A percentile compares a stretch with the other conserved stretches of the same genome.
Conservation (phyloP, 2,329 filamentous ascomycete species). For the Alternaria sp. region DNA sequence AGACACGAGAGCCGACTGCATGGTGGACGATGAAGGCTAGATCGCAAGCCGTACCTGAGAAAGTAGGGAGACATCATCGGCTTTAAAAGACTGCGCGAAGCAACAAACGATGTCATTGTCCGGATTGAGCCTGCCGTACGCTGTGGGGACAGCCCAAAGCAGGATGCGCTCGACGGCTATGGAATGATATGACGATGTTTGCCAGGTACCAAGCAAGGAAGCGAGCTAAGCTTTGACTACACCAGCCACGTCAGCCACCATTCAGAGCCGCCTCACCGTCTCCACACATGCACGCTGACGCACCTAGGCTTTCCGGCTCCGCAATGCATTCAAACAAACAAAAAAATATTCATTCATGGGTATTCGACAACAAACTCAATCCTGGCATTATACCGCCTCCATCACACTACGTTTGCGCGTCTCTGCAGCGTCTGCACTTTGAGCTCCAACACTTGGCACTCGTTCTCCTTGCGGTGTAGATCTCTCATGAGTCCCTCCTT, state of each 20-base stretch:
- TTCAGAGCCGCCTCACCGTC: background rate
- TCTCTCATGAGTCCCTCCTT: constrained; percentile 52
- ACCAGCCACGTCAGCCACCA: constrained; percentile 15
- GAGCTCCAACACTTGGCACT: constrained; percentile 49
- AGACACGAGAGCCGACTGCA: constrained; percentile 30
- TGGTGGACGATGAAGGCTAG: constrained; percentile 13
- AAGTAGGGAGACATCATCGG: background rate
- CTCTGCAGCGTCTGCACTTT: constrained; percentile 47
- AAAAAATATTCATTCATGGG: background rate
- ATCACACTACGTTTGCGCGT: constrained; percentile 21
- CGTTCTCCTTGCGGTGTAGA: constrained; percentile 51
- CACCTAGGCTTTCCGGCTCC: background rate
- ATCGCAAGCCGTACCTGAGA: constrained; percentile 19
- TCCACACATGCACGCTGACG: constrained; percentile 4
- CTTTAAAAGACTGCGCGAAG: constrained; percentile 12
- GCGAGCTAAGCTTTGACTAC: constrained; percentile 16
- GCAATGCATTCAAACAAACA: background rate
- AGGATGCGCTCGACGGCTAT: constrained; percentile 1
- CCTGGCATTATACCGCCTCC: background rate
- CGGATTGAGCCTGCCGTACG: background rate
- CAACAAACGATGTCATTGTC: constrained; percentile 16
- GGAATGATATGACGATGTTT: constrained; percentile 25
- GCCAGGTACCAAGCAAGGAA: constrained; percentile 23
- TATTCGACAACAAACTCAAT: background rate
- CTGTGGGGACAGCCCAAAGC: background rate